A percentile compares a stretch with the other conserved stretches of the same genome.
phyloP scores from a whole-genome alignment of 2,329 filamentous ascomycete species.

The Aspergillus tanneri region DNA sequence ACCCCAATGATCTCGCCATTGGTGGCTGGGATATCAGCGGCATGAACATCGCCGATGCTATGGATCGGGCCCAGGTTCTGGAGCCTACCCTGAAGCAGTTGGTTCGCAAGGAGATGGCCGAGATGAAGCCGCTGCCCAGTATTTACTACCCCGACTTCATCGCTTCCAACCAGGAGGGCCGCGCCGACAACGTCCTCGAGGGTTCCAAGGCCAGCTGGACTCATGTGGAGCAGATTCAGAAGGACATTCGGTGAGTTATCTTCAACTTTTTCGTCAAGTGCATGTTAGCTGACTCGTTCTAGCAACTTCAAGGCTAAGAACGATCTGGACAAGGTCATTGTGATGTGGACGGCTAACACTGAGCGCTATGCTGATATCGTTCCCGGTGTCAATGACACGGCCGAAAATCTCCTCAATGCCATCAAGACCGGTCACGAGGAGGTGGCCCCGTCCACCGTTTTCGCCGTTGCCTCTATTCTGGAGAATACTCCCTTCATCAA shows the following conservation, averaged over 20 bases:
- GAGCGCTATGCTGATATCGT: slow-evolving; percentile 92
- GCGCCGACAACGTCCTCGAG: slow-evolving; percentile 84
- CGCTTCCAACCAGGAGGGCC: slow-evolving; percentile 94
- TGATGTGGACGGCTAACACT: slow-evolving; percentile 98
- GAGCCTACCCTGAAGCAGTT: slow-evolving; percentile 90
- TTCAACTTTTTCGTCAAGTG: background rate
- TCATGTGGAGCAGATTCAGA: slow-evolving; percentile 89
- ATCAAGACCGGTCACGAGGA: slow-evolving; percentile 87
- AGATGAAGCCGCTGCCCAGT: slow-evolving; percentile 84
- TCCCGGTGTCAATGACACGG: slow-evolving; percentile 90
- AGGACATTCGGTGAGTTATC: slow-evolving; percentile 73
- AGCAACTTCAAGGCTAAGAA: slow-evolving; percentile 82
- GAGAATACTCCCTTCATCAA: slow-evolving; percentile 96
- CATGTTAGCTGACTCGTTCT: background rate
- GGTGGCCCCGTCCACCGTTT: slow-evolving; percentile 92
- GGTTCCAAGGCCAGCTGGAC: slow-evolving; percentile 80
- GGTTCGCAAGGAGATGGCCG: slow-evolving; percentile 89
- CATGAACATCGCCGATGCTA: slow-evolving; percentile 83
- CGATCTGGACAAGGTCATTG: slow-evolving; percentile 87
- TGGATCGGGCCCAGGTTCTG: slow-evolving; percentile 93
- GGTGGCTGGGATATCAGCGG: slow-evolving; percentile 97
- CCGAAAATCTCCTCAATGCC: slow-evolving; percentile 84
- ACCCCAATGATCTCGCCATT: slow-evolving; percentile 91
- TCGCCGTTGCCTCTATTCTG: slow-evolving; percentile 90
- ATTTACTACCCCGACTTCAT: slow-evolving; percentile 99